These are phyloP conservation scores for Globisporangium radiosum DNA, from an alignment of 352 stramenopile genomes.

Conservation along the genomic window DNA sequence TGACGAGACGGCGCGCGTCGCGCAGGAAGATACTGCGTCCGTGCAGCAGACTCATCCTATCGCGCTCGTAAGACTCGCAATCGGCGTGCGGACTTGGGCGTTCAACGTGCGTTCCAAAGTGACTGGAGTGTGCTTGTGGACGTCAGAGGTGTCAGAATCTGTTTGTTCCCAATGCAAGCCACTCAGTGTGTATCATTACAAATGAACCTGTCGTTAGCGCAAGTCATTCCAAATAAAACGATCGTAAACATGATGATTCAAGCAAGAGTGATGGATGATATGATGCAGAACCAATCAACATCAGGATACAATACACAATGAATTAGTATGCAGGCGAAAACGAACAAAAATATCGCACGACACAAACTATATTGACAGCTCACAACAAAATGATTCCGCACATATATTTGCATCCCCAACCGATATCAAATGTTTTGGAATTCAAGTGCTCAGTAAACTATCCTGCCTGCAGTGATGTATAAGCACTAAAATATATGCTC, in stretches of 20 bases:
- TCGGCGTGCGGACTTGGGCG: not conserved
- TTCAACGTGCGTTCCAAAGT: not conserved
- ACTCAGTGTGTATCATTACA: too few species aligned
- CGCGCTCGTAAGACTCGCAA: not conserved
- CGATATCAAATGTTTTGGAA: too few species aligned
- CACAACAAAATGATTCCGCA: too few species aligned
- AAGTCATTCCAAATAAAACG: not conserved
- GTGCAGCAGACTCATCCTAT: conserved; percentile 35
- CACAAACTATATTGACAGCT: too few species aligned
- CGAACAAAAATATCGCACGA: too few species aligned
- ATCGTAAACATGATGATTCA: not conserved
- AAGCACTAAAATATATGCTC: too few species aligned
- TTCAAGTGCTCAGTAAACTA: too few species aligned
- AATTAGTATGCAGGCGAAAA: not conserved
- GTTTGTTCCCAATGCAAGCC: too few species aligned
- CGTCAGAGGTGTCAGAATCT: not conserved
- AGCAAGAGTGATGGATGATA: not conserved
- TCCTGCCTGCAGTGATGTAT: too few species aligned
- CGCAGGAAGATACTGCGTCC: conserved; percentile 37
- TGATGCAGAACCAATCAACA: not conserved
- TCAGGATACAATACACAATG: not conserved
- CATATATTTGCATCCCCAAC: too few species aligned
- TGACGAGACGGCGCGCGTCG: conserved; percentile 23
- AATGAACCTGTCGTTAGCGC: too few species aligned
- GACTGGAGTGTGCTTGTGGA: not conserved